Evolutionary conservation across 75 land plant species (phyloP), one percentile per base, ranked within the genome.

Genomic region (Isoetes taiwanensis): DNA sequence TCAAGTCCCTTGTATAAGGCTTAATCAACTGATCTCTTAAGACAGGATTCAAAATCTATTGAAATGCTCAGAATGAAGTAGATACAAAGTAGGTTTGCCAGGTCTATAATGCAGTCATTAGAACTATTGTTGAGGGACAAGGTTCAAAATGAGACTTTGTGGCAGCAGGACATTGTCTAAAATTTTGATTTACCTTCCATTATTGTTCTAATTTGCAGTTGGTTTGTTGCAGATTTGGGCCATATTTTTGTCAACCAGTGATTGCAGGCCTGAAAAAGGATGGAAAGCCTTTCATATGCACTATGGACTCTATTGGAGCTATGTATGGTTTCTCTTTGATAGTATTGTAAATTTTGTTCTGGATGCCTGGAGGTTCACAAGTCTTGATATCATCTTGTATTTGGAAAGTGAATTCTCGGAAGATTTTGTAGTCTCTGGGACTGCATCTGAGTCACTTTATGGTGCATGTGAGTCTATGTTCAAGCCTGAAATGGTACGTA

Each of bases 401-500:
- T n/a, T n/a, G n/a, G n/a, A n/a, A 79, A 90, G 97, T 62, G 95
- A 90, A 31, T 70, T 86, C 28, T 82, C 97, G 0, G 83, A 90
- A 64, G 97, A 90, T 58, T 90, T 90, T 72, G 97, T 90, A 46
- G 97, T 90, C 52, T 80, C 77, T 64, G 97, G 97, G 39, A 90
- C 97, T 67, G 87, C 97, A 1, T 72, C 80, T 11, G 97, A 90
- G 61, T 86, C 94, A 16, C 74, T 90, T 24, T 90, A 90, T 83
- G 97, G 97, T 78, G 94, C 94, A 34, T 90, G 97, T 52, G 97
- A 90, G 52, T 74, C 97, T 19, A 90, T 90, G 97, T 90, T 72
- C 75, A 90, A 90, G 78, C 80, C 78, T 14, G 76, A 90, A 57
- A 87, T 90, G 97, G 97, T 90, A n/a, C n/a, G n/a, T n/a, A n/a